Conservation (phyloP, 371 early-diverging fungal genomes). For the Mucor irregularis region DNA sequence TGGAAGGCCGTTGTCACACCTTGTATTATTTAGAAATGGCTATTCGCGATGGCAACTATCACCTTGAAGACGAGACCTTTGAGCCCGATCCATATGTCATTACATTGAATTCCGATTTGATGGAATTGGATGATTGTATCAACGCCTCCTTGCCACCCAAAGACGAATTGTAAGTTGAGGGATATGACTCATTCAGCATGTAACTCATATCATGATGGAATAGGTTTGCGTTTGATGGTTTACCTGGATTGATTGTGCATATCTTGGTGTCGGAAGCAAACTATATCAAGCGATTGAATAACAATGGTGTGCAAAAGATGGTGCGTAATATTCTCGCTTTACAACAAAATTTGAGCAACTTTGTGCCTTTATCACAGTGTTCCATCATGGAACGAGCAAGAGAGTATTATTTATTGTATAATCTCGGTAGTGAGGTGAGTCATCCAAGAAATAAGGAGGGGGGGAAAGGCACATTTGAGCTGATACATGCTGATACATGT, state of each 20-base stretch:
- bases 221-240: constrained; percentile 82
- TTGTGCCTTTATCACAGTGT: constrained; percentile 66
- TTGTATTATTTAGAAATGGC: constrained; percentile 90
- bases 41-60: constrained; percentile 84
- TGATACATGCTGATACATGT: no score
- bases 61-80: constrained; percentile 67
- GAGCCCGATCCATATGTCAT: constrained; percentile 90
- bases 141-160: constrained; percentile 62
- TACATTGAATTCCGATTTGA: constrained; percentile 76
- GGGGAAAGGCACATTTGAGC: no score
- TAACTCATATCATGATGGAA: no score
- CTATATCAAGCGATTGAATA: constrained; percentile 74
- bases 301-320: constrained; percentile 78
- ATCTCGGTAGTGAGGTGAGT: constrained; percentile 57
- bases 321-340: constrained; percentile 79
- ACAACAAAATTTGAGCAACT: constrained; percentile 86
- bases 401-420: constrained; percentile 74
- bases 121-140: constrained; percentile 74
- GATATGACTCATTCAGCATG: no score
- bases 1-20: constrained; percentile 86
- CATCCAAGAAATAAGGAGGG: no score
- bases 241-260: constrained; percentile 75
- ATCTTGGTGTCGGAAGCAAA: constrained; percentile 69
- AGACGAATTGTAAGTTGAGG: constrained; percentile 67
- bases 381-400: constrained; percentile 70